A percentile compares a stretch with the other conserved stretches of the same genome.
Evolutionary conservation across 345 rosid genomes (phyloP).

Genomic region (Hibiscus trionum): DNA sequence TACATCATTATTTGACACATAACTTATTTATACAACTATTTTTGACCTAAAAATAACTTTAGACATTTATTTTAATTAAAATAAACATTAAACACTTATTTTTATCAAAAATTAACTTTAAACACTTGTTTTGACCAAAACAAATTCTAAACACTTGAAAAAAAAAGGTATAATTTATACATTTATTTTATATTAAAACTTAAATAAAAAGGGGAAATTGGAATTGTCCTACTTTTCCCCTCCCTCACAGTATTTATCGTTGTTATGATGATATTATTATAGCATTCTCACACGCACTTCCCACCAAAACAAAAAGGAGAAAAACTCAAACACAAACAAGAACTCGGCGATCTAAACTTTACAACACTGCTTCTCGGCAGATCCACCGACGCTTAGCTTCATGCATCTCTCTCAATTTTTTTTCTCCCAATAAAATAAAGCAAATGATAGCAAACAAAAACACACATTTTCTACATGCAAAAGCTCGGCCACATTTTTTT

Average conservation of each 20-base stretch:
- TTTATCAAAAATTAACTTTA: too few relatives aligned
- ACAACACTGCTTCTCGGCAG: background rate
- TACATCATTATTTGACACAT: too few relatives aligned
- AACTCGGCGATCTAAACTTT: slow-evolving; percentile 2
- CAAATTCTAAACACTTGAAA: too few relatives aligned
- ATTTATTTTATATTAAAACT: too few relatives aligned
- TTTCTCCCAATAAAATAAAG: background rate
- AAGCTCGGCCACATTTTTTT: background rate
- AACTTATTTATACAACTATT: too few relatives aligned
- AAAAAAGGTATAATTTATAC: too few relatives aligned
- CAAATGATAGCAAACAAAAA: background rate
- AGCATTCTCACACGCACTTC: background rate
- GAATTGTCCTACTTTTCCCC: background rate
- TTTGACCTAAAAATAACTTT: too few relatives aligned
- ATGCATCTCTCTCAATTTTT: background rate
- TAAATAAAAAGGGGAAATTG: too few relatives aligned
- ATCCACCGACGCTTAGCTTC: slow-evolving; percentile 11
- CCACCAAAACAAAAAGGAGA: background rate
- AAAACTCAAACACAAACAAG: background rate
- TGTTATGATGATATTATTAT: background rate
- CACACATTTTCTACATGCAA: background rate
- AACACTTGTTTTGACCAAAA: too few relatives aligned
- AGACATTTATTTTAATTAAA: too few relatives aligned
- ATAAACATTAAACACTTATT: too few relatives aligned
- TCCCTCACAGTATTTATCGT: background rate